Evolutionary conservation across 495 filamentous ascomycete species (phyloP).

Genomic region (Aspergillus leporis): DNA sequence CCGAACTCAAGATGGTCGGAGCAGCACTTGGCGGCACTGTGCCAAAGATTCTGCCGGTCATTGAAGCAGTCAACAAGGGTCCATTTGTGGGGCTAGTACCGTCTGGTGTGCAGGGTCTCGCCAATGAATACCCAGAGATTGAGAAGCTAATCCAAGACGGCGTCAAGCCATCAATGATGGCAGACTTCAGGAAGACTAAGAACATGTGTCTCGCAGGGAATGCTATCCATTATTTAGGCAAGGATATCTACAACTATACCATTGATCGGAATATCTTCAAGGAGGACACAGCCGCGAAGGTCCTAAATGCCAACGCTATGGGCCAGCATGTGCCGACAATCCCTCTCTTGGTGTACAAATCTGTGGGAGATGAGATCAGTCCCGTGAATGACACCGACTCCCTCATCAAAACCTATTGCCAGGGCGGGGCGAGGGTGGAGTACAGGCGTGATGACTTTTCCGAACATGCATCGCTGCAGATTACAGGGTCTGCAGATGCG

Average conservation of each 20-base stretch:
- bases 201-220: slow-evolving; percentile 19
- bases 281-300: slow-evolving; percentile 1
- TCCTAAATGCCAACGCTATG: slow-evolving; percentile 23
- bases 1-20: slow-evolving; percentile 48
- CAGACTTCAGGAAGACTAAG: slow-evolving; percentile 20
- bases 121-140: slow-evolving; percentile 25
- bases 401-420: slow-evolving; percentile 41
- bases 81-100: slow-evolving; percentile 22
- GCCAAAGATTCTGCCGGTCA: slow-evolving; percentile 24
- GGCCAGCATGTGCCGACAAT: slow-evolving; percentile 36
- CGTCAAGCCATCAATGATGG: slow-evolving; percentile 15
- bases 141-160: slow-evolving; percentile 10
- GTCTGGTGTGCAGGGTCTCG: slow-evolving; percentile 21
- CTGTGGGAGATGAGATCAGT: slow-evolving; percentile 45
- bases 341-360: slow-evolving; percentile 52
- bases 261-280: slow-evolving; percentile 18
- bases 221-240: slow-evolving; percentile 17
- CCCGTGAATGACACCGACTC: slow-evolving; percentile 41
- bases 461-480: slow-evolving; percentile 17
- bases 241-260: slow-evolving; percentile 21
- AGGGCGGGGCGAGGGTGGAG: slow-evolving; percentile 17
- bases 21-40: slow-evolving; percentile 47
- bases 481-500: slow-evolving; percentile 23
- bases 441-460: slow-evolving; percentile 22
- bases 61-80: slow-evolving; percentile 22